phyloP scores from a whole-genome alignment of 352 stramenopile genomes.

The Pythium plurisporium region DNA sequence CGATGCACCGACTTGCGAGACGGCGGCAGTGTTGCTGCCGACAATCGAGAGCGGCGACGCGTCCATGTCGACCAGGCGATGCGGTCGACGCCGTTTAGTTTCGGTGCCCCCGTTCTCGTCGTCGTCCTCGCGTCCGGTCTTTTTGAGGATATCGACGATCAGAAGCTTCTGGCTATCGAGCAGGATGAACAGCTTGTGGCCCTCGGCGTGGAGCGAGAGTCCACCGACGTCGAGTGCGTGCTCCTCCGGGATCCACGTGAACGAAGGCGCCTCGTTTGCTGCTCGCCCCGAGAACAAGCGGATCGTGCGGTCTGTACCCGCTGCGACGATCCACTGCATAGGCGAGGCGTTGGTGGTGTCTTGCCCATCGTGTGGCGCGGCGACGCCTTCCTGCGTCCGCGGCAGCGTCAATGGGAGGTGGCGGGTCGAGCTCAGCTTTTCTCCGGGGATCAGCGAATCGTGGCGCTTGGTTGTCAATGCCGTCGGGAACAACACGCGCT shows the following conservation, averaged over 20 bases:
- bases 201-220: constrained; percentile 49
- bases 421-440: constrained; percentile 15
- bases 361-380: background rate
- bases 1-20: too few species aligned
- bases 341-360: background rate
- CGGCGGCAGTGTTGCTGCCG: background rate
- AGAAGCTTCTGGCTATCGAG: constrained; percentile 53
- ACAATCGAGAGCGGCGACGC: background rate
- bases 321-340: constrained; percentile 47
- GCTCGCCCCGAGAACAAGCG: constrained; percentile 46
- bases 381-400: constrained; percentile 1
- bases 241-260: constrained; percentile 75
- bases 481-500: constrained; percentile 37
- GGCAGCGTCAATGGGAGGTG: background rate
- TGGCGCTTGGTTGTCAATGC: constrained; percentile 10
- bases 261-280: constrained; percentile 48
- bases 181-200: constrained; percentile 49
- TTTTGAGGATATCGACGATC: constrained; percentile 36
- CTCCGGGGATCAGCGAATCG: constrained; percentile 16
- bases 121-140: background rate
- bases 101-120: background rate
- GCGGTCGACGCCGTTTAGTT: background rate
- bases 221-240: constrained; percentile 49
- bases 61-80: constrained; percentile 37
- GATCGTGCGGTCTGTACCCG: constrained; percentile 64